These are phyloP conservation scores for Pinguiococcus pyrenoidosus DNA, from an alignment of 108 stramenopile species.

Conservation along the genomic window DNA sequence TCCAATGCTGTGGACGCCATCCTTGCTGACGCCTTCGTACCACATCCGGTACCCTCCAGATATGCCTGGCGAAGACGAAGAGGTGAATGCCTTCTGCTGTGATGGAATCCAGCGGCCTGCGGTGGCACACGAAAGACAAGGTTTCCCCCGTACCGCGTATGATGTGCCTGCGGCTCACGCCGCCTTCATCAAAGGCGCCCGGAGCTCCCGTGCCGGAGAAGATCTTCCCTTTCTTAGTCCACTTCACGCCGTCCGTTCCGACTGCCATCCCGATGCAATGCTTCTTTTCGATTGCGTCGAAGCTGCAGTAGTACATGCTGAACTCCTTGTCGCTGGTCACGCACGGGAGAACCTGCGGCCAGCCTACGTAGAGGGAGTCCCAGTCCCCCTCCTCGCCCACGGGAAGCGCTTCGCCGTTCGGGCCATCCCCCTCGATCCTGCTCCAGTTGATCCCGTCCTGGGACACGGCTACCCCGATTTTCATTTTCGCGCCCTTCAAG, in stretches of 20 bases:
- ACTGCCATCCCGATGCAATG: constrained; percentile 60
- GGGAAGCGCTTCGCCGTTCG: constrained; percentile 36
- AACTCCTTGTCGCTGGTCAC: constrained; percentile 41
- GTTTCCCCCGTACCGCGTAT: constrained; percentile 39
- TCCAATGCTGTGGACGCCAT: constrained; percentile 14
- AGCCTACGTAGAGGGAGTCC: constrained; percentile 75
- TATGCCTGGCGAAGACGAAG: background rate
- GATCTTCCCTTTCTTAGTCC: constrained; percentile 54
- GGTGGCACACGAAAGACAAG: constrained; percentile 62
- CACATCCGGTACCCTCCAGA: constrained; percentile 15
- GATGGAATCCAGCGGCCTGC: too few relatives aligned
- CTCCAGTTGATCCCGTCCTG: constrained; percentile 73
- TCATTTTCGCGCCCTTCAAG: constrained; percentile 71
- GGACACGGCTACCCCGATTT: constrained; percentile 69
- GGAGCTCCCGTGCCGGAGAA: constrained; percentile 45
- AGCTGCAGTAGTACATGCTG: constrained; percentile 81
- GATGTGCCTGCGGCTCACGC: constrained; percentile 61
- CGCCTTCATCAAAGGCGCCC: constrained; percentile 52
- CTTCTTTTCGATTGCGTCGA: constrained; percentile 56
- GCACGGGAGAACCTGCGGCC: constrained; percentile 69
- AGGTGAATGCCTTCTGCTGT: background rate
- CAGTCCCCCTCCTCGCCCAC: constrained; percentile 46
- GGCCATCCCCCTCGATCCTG: constrained; percentile 14
- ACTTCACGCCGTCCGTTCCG: constrained; percentile 64
- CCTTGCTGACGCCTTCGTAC: constrained; percentile 13